These are phyloP conservation scores for Guadua angustifolia DNA, from an alignment of 176 grass and related monocot species.

Conservation along the genomic window DNA sequence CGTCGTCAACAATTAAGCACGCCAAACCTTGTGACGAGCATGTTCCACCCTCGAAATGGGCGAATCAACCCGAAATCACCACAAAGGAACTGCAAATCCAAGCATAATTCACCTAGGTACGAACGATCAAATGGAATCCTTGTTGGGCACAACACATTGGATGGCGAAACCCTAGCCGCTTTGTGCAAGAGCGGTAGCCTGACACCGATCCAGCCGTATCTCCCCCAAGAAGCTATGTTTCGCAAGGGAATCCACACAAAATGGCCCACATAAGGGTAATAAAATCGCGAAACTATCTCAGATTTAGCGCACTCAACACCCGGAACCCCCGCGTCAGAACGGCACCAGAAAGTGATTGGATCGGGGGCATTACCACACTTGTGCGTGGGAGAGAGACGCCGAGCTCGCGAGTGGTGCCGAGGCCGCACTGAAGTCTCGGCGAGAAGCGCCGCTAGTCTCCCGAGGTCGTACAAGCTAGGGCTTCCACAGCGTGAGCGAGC, in stretches of 20 bases:
- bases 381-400: neutral
- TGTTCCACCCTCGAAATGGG: neutral
- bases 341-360: neutral
- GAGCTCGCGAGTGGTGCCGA: too few relatives aligned
- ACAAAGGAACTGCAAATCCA: neutral
- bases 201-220: neutral
- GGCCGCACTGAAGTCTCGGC: neutral
- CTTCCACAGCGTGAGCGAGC: neutral
- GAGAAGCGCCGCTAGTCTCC: neutral
- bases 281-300: neutral
- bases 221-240: neutral
- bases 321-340: neutral
- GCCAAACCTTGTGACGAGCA: neutral
- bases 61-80: neutral
- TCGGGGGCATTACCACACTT: slow-evolving; percentile 3
- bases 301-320: too few relatives aligned
- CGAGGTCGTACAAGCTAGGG: neutral
- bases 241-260: neutral
- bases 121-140: neutral
- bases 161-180: neutral
- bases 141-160: neutral
- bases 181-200: too few relatives aligned
- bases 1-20: neutral
- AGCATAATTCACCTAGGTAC: neutral
- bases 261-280: neutral